Percentiles rank a stretch among this genome's conserved stretches.
These are phyloP conservation scores for Phaseolus lunatus DNA, from an alignment of 306 rosid species.

Conservation along the genomic window DNA sequence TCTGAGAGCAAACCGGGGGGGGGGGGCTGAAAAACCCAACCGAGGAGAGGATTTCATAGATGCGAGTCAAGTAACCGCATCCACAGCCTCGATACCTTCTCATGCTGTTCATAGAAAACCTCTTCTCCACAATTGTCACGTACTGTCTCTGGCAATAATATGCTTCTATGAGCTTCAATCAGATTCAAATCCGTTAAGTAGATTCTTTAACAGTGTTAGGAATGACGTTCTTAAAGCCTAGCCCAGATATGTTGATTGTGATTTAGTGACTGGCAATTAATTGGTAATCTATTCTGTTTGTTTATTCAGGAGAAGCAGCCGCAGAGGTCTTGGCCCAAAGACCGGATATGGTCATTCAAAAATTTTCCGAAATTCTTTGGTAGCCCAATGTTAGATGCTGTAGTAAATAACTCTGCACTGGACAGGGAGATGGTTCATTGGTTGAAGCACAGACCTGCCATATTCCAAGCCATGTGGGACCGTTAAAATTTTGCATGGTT, in stretches of 20 bases:
- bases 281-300: slow-evolving; percentile 39
- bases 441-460: slow-evolving; percentile 88
- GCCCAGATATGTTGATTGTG: slow-evolving; percentile 10
- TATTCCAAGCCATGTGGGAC: slow-evolving; percentile 87
- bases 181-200: not conserved
- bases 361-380: slow-evolving; percentile 73
- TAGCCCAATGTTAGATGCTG: slow-evolving; percentile 95
- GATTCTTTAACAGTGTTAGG: not conserved
- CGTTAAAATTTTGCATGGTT: slow-evolving; percentile 64
- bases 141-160: not conserved
- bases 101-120: not conserved
- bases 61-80: not conserved
- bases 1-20: not conserved
- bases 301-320: slow-evolving; percentile 85
- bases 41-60: not conserved
- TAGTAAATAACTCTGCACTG: slow-evolving; percentile 61
- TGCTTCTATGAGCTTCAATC: not conserved
- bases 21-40: not conserved
- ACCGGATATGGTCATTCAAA: slow-evolving; percentile 91
- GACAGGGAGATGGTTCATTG: slow-evolving; percentile 96
- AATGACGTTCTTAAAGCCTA: slow-evolving; percentile 21
- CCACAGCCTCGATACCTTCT: not conserved
- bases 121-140: not conserved
- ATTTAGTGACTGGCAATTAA: slow-evolving; percentile 31
- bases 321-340: slow-evolving; percentile 94